Evolutionary conservation across 345 rosid species (phyloP), one percentile per base, ranked within the genome.

Genomic region (Citropsis articulata): DNA sequence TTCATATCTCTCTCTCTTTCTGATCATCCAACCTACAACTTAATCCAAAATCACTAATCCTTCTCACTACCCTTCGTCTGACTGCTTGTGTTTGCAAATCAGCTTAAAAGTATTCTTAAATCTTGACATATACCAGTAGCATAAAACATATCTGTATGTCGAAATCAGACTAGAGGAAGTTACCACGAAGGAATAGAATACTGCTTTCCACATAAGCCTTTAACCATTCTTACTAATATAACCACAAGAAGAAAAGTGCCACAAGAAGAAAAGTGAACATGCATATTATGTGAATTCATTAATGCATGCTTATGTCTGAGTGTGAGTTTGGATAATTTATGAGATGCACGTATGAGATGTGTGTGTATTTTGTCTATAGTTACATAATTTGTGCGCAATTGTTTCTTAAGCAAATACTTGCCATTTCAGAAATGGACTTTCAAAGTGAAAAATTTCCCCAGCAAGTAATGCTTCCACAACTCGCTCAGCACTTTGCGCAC

Each of bases 381-480:
- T 65, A 35, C 38, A 64, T 64, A 10, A 31, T 33, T 22, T 65
- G 14, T 12, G 36, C 9, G 7, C 9, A n/a, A 8, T 10, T 9
- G 22, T 33, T n/a, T 21, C 69, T 42, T 75, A 30, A 50, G 33
- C 48, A 50, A 72, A 67, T 70, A 85, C 97, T 90, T 75, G 83
- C 99, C 99, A 96, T 81, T 89, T 86, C 74, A 87, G 83, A 71
- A 78, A 86, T 80, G 94, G 98, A 85, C 90, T 96, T 78, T 98
- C 98, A 75, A 94, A 94, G 81, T 90, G 91, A 57, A 94, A 88
- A 87, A 90, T 90, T 27, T 92, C 91, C 79, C 94, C 97, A 21
- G 84, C 83, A 83, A 92, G 90, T 86, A 96, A 81, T 36, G 87
- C 76, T 74, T 85, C 84, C 76, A 92, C 89, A 76, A 84, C 83